Conservation (phyloP, 2,329 filamentous ascomycete species). For the Aplosporella prunicola region DNA sequence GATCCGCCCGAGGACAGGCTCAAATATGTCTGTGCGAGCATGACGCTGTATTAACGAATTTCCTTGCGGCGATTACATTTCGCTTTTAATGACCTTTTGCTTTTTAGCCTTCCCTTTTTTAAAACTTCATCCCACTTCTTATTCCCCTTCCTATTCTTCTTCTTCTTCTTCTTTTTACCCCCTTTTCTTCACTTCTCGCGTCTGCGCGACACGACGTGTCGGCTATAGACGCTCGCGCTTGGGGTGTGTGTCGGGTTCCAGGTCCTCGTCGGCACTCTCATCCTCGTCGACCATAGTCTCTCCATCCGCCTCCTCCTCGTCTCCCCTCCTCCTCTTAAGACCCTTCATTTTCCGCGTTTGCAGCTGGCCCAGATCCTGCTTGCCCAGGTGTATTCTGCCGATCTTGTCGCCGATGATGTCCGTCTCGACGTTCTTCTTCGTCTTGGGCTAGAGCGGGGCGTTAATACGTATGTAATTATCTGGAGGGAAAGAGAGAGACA, state of each 20-base stretch:
- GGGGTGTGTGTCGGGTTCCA: slow-evolving; percentile 8
- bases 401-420: slow-evolving; percentile 94
- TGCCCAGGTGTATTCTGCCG: slow-evolving; percentile 81
- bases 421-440: slow-evolving; percentile 94
- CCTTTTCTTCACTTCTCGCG: too few species aligned
- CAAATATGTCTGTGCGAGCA: slow-evolving; percentile 5
- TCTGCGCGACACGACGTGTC: too few species aligned
- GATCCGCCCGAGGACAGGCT: slow-evolving; percentile 5
- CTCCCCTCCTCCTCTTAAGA: slow-evolving; percentile 69
- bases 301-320: slow-evolving; percentile 43
- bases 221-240: slow-evolving; percentile 11
- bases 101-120: too few species aligned
- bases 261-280: slow-evolving; percentile 16
- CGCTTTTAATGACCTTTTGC: too few species aligned
- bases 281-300: slow-evolving; percentile 20
- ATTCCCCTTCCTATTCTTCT: too few species aligned
- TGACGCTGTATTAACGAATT: too few species aligned
- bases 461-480: neutral
- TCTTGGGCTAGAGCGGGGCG: slow-evolving; percentile 44
- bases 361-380: slow-evolving; percentile 75
- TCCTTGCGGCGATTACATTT: too few species aligned
- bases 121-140: too few species aligned
- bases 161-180: too few species aligned
- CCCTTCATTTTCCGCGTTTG: slow-evolving; percentile 99
- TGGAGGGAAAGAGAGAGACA: neutral